Conservation (phyloP, 495 filamentous ascomycete genomes). For the Xylaria castorea region DNA sequence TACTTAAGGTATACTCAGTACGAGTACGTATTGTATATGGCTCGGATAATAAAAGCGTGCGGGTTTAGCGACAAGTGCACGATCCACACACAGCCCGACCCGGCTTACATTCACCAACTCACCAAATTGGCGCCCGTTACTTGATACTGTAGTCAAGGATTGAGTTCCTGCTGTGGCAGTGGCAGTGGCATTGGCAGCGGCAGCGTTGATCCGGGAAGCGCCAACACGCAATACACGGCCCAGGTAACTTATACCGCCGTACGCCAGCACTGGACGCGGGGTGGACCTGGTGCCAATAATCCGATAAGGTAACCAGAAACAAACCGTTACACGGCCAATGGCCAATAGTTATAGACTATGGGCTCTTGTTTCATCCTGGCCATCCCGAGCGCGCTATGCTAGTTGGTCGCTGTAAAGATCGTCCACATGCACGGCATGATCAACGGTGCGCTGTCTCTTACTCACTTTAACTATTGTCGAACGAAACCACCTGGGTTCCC, state of each 20-base stretch:
- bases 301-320: conserved; percentile 19
- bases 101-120: neutral
- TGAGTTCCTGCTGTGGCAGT: neutral
- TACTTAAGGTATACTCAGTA: no score
- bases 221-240: conserved; percentile 13
- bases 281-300: conserved; percentile 19
- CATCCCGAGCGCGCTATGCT: conserved; percentile 13
- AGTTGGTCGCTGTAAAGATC: conserved; percentile 23
- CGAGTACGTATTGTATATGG: no score
- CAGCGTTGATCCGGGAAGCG: conserved; percentile 16
- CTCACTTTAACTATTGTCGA: conserved; percentile 21
- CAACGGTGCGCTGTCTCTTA: conserved; percentile 27
- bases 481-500: neutral
- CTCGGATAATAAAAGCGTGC: neutral
- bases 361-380: conserved; percentile 21
- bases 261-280: conserved; percentile 8
- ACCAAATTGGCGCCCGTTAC: conserved; percentile 8
- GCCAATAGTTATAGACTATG: conserved; percentile 3
- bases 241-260: neutral
- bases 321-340: conserved; percentile 23
- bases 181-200: conserved; percentile 8
- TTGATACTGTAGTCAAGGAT: neutral
- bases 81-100: neutral
- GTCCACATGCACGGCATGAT: conserved; percentile 20
- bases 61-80: conserved; percentile 4